A percentile compares a stretch with the other conserved stretches of the same genome.
Evolutionary conservation across 2,329 filamentous ascomycete genomes (phyloP).

Genomic region (Coniochaeta sp.): DNA sequence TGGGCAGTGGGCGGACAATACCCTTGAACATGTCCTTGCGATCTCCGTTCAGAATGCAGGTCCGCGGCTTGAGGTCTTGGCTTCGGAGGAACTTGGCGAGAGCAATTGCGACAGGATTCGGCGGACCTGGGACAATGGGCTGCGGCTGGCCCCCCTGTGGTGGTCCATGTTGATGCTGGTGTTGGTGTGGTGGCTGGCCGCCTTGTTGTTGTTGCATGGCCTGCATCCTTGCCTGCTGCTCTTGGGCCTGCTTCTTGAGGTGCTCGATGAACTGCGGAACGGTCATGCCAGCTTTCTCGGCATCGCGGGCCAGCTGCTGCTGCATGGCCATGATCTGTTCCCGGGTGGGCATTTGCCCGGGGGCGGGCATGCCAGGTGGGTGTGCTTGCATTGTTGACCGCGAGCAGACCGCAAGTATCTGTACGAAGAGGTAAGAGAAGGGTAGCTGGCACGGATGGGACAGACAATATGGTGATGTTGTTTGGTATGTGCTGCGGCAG

Average conservation of each 20-base stretch:
- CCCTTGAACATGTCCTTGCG: constrained; percentile 97
- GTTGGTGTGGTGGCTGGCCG: constrained; percentile 20
- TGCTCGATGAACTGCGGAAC: constrained; percentile 76
- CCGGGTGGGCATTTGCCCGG: constrained; percentile 38
- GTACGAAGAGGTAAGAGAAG: background rate
- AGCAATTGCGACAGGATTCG: constrained; percentile 81
- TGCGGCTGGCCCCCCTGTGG: constrained; percentile 37
- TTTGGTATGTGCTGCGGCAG: background rate
- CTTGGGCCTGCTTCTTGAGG: constrained; percentile 48
- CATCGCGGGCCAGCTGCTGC: constrained; percentile 73
- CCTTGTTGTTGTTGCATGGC: constrained; percentile 26
- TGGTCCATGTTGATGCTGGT: constrained; percentile 30
- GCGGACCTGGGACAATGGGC: constrained; percentile 68
- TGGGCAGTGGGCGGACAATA: constrained; percentile 25
- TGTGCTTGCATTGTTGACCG: constrained; percentile 1
- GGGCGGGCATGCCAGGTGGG: constrained; percentile 15
- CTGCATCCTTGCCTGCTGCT: constrained; percentile 41
- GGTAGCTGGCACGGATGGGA: background rate
- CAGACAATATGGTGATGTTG: background rate
- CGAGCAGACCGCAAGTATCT: background rate
- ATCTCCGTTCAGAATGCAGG: constrained; percentile 90
- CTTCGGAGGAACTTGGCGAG: constrained; percentile 79
- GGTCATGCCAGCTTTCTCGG: constrained; percentile 75
- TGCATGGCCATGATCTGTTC: constrained; percentile 85
- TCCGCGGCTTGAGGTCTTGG: constrained; percentile 82